Evolutionary conservation across 2,329 filamentous ascomycete species (phyloP), one percentile per base, ranked within the genome.

Genomic region (Botrytis fabae): DNA sequence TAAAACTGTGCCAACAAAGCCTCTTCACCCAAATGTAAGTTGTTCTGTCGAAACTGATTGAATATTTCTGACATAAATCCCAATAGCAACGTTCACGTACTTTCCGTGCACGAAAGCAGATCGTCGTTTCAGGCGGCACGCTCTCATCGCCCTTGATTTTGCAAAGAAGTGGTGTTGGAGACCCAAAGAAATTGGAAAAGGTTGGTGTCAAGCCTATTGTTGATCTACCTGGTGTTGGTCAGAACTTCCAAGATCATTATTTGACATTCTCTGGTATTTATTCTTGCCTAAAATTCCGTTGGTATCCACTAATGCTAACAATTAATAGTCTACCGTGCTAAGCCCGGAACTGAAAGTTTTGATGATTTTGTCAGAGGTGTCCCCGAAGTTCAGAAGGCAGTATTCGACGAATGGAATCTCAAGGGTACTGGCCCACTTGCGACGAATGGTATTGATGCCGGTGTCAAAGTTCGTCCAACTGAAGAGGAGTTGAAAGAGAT

Each of bases 281-380:
- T 18, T 48, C 10, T 44, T 32, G 1, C 28, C 25, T 14, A 18
- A 25, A 18, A 3, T 6, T 32, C 10, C 38, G 25, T 10, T 42
- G 14, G 14, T 38, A 28, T 22, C 8, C 22, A 25, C 25, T 20
- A 3, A 60, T 59, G 51, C 59, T 57, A 60, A 64, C 42, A 25
- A 12, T 46, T 25, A 5, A 6, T 48, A 73, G 76, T 76, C n/a
- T 77, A 74, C 62, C 75, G 76, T 46, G 76, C 76, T 79, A 83
- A 83, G 60, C 84, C 85, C 1, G 82, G 79, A 25, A 89, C 89
- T 0, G 93, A 95, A 80, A 92, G 89, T 18, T 95, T 95, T 76
- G 93, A 95, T 78, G 92, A 95, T 80, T 95, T 95, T 79, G 86
- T 91, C 14, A 88, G 92, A 66, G 93, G 93, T 59, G 91, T 91